Evolutionary conservation across 495 filamentous ascomycete species (phyloP), one percentile per base, ranked within the genome.

Genomic region (Hypomontagnella submonticulosa): DNA sequence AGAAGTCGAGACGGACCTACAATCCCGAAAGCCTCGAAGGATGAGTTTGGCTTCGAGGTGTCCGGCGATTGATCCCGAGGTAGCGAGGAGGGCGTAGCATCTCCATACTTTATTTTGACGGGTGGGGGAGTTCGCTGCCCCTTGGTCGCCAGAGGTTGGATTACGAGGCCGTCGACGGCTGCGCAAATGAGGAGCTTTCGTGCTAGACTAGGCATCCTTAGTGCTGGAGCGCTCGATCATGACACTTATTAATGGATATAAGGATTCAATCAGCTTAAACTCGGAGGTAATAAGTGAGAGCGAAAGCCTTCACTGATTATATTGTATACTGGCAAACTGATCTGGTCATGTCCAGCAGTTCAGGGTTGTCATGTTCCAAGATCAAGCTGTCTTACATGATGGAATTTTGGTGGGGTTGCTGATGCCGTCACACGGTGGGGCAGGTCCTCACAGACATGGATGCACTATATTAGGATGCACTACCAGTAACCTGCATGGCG

Each of bases 131-230:
- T 57, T 32, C 85, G 83, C 55, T 80, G 71, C 36, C 81, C 83
- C 76, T 83, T 71, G 74, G 78, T 76, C 23, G 76, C 73, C 34
- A 89, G 75, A 13, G 91, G 91, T 66, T 95, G 90, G 33, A 98
- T 81, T 61, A 97, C 81, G 18, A 98, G 83, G 32, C 95, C 95
- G 70, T 98, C 94, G 46, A 90, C 85, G 10, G 92, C 87, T 44
- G 93, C 93, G 76, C 89, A 88, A 62, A 97, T 84, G 50, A 92
- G 70, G 44, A 97, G 74, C 73, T 93, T 97, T 62, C 91, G 88
- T 66, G 88, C 85, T 54, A 96, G 76, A 69, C 85, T 81, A 62
- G 92, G 87, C 90, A 95, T 95, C 51, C 41, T 74, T 58, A 51
- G 34, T 42, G 7, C n/a, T 37, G 20, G 37, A 54, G 15, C 34